phyloP scores from a whole-genome alignment of 1,139 yeast species.

The Yamadazyma sp. region DNA sequence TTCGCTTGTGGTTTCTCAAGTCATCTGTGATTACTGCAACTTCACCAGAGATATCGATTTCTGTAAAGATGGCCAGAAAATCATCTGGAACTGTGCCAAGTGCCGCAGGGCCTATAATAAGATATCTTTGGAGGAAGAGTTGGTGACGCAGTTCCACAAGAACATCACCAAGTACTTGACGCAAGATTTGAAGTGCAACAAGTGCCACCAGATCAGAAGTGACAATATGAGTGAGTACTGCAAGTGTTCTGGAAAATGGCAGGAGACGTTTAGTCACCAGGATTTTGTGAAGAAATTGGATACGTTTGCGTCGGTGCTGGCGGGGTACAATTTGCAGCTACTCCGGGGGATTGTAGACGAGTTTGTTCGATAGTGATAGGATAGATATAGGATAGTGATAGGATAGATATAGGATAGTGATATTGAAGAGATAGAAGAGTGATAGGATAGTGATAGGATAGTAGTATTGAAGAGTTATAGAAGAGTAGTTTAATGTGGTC shows the following conservation, averaged over 20 bases:
- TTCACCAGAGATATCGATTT: slow-evolving; percentile 75
- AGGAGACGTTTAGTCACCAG: slow-evolving; percentile 50
- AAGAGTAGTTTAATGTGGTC: too few species aligned
- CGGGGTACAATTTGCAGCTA: slow-evolving; percentile 59
- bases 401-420: neutral
- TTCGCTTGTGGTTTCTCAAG: slow-evolving; percentile 62
- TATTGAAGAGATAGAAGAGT: neutral
- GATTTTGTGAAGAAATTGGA: slow-evolving; percentile 46
- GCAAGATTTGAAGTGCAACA: slow-evolving; percentile 81
- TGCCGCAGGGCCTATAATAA: slow-evolving; percentile 69
- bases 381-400: neutral
- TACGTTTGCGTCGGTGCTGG: slow-evolving; percentile 60
- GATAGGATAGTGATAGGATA: neutral
- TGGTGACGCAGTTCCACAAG: slow-evolving; percentile 63
- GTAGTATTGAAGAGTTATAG: too few species aligned
- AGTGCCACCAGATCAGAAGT: slow-evolving; percentile 68
- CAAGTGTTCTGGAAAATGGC: slow-evolving; percentile 87
- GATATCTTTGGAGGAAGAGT: slow-evolving; percentile 72
- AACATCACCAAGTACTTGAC: slow-evolving; percentile 59
- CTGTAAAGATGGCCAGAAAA: slow-evolving; percentile 60
- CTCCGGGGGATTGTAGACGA: slow-evolving; percentile 50
- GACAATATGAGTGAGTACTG: slow-evolving; percentile 77
- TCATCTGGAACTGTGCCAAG: slow-evolving; percentile 65
- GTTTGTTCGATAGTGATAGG: slow-evolving; percentile 3
- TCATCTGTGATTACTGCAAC: slow-evolving; percentile 80